Conservation (phyloP, 495 filamentous ascomycete genomes). For the Entonaema liquescens region DNA sequence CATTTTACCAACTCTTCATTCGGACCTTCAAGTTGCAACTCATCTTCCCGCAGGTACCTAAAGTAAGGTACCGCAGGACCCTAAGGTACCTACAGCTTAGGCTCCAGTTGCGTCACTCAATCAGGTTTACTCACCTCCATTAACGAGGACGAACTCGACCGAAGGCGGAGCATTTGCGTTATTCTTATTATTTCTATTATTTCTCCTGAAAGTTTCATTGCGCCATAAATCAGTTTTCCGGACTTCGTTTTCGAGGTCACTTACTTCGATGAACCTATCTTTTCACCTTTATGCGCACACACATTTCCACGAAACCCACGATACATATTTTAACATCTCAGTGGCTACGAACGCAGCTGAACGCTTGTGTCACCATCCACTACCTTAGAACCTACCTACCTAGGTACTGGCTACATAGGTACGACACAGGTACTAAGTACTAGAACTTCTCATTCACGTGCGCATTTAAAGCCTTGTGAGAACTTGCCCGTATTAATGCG, state of each 20-base stretch:
- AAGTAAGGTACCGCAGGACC: background rate
- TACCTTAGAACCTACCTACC: background rate
- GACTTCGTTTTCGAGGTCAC: background rate
- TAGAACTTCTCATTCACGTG: background rate
- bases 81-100: background rate
- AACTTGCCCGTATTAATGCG: background rate
- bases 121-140: background rate
- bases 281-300: background rate
- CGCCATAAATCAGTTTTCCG: background rate
- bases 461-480: background rate
- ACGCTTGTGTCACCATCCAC: background rate
- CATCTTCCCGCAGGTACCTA: background rate
- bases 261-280: background rate
- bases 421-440: background rate
- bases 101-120: slow-evolving; percentile 11
- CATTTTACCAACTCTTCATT: background rate
- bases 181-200: background rate
- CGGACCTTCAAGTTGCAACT: background rate
- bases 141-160: background rate
- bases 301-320: background rate
- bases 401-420: too few relatives aligned
- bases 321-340: background rate
- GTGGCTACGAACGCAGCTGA: background rate
- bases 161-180: background rate
- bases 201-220: background rate